Evolutionary conservation across 1,284 basidiomycete species (phyloP), one percentile per base, ranked within the genome.

Genomic region (Microbotryum scabiosae): DNA sequence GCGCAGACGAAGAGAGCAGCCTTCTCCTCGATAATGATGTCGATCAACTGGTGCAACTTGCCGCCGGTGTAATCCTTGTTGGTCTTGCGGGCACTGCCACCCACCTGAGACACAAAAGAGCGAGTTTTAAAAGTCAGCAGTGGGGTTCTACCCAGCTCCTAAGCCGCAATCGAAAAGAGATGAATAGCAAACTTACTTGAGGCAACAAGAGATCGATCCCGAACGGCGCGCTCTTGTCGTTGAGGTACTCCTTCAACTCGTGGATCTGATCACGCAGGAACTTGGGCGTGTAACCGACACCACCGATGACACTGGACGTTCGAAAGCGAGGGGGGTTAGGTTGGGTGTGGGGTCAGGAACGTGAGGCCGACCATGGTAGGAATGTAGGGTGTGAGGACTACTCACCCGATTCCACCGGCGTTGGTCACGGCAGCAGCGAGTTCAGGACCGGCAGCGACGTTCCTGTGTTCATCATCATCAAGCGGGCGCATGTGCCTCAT

Each of bases 21-120:
- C 72, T 86, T 87, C 76, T 90, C 87, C 61, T 91, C 86, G 72
- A 92, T 88, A 72, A 93, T 90, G 56, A 92, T 85, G 63, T 89
- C 82, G 58, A 92, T 81, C 45, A 92, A 81, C 30, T 87, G 85
- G n/a, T 82, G 78, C 12, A 90, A 80, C 69, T 86, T 79, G 16
- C 90, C 65, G 5, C 57, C 57, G 30, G 63, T 65, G 51, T 69
- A 69, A 49, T 67, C 66, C 51, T 60, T 62, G 65, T 68, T 68
- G 16, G 66, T 66, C 60, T 44, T 53, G 30, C 52, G 54, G 53
- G 28, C 28, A 41, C 26, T 28, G 28, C 25, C 25, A 52, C 43
- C 58, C 28, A 51, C 58, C 36, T 41, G 36, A 18, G 16, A 41
- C 36, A 41, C 14, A 5, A 18, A 41, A 41, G 4, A 18, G 5